A percentile compares a stretch with the other conserved stretches of the same genome.
These are phyloP conservation scores for Harringtonia lauricola DNA, from an alignment of 2,329 filamentous ascomycete species.

Conservation along the genomic window DNA sequence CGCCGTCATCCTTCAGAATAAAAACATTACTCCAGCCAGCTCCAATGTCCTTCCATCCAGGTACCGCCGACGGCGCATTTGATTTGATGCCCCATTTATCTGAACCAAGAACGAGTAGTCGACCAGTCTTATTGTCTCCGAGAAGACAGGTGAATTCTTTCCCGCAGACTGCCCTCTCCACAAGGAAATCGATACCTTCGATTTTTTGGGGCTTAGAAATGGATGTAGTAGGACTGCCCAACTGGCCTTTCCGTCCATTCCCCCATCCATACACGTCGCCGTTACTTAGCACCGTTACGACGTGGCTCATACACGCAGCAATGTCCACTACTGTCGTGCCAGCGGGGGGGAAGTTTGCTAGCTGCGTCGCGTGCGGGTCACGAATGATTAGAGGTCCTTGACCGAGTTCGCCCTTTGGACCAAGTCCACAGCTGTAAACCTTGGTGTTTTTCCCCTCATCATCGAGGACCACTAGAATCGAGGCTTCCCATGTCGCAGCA, in stretches of 20 bases:
- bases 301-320: slow-evolving; percentile 67
- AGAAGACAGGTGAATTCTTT: slow-evolving; percentile 76
- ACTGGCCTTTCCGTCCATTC: slow-evolving; percentile 72
- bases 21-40: slow-evolving; percentile 80
- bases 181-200: slow-evolving; percentile 46
- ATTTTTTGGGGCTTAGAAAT: slow-evolving; percentile 53
- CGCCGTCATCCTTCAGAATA: slow-evolving; percentile 50
- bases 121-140: slow-evolving; percentile 39
- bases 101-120: slow-evolving; percentile 57
- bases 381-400: slow-evolving; percentile 42
- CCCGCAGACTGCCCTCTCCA: slow-evolving; percentile 60
- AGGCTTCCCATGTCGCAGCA: slow-evolving; percentile 71
- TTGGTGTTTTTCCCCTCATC: slow-evolving; percentile 27
- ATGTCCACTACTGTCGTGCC: slow-evolving; percentile 51
- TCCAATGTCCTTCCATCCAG: slow-evolving; percentile 54
- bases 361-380: slow-evolving; percentile 32
- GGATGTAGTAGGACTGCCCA: slow-evolving; percentile 48
- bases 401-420: slow-evolving; percentile 63
- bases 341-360: slow-evolving; percentile 54
- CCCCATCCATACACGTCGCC: slow-evolving; percentile 86
- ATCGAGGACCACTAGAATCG: slow-evolving; percentile 46
- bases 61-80: slow-evolving; percentile 38
- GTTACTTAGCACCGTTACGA: slow-evolving; percentile 59
- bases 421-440: slow-evolving; percentile 55
- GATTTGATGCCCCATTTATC: slow-evolving; percentile 61